These are phyloP conservation scores for Jatropha multifida DNA, from an alignment of 441 rosid species.

Conservation along the genomic window DNA sequence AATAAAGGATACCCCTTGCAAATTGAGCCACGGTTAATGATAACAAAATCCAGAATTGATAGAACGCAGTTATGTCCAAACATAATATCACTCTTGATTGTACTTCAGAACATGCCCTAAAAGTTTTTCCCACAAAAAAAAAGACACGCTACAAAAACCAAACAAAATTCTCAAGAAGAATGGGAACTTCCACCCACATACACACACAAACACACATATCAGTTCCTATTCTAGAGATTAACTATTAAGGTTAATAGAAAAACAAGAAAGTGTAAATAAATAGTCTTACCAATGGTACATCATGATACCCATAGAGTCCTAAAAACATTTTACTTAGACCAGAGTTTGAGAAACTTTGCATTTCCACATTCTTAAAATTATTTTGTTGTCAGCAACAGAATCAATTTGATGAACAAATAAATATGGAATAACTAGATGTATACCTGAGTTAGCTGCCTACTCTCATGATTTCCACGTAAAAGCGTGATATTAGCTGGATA, in stretches of 20 bases:
- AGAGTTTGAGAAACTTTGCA: neutral
- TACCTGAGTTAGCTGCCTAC: conserved; percentile 99
- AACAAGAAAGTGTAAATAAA: neutral
- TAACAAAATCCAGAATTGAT: neutral
- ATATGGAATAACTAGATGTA: conserved; percentile 16
- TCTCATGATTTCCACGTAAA: conserved; percentile 98
- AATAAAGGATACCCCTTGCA: neutral
- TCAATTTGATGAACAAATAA: conserved; percentile 12
- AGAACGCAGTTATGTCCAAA: neutral
- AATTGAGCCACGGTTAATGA: neutral
- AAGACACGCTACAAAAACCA: neutral
- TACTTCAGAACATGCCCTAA: neutral
- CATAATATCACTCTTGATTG: neutral
- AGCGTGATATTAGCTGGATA: conserved; percentile 97
- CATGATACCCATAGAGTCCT: neutral
- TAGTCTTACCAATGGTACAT: neutral
- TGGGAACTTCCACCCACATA: neutral
- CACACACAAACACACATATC: neutral
- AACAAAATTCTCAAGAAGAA: too few relatives aligned
- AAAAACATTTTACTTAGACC: neutral
- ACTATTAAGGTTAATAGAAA: neutral
- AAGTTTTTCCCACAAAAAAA: neutral
- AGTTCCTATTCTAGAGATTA: neutral
- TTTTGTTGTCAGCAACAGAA: neutral
- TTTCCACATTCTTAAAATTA: neutral